A percentile compares a stretch with the other conserved stretches of the same genome.
Evolutionary conservation across 2,329 filamentous ascomycete genomes (phyloP).

Genomic region (Gnomoniopsis sp.): DNA sequence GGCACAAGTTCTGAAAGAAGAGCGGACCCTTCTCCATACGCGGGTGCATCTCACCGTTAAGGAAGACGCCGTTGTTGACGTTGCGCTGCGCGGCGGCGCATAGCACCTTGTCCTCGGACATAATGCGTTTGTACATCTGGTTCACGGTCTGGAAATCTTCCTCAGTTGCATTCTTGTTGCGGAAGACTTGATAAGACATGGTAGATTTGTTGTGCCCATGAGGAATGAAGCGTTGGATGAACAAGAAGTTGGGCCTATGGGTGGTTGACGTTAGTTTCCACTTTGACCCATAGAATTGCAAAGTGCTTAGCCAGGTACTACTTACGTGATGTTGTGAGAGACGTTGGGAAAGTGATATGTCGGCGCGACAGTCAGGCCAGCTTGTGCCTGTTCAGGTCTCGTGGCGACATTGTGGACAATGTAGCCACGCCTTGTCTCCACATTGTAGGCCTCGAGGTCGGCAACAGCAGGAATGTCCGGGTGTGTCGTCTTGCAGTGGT

Average conservation of each 20-base stretch:
- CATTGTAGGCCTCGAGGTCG: conserved; percentile 53
- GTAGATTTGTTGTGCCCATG: conserved; percentile 44
- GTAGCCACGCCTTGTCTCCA: conserved; percentile 44
- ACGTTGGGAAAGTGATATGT: conserved; percentile 51
- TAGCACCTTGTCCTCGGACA: conserved; percentile 62
- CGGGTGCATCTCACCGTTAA: conserved; percentile 62
- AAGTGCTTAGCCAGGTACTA: conserved; percentile 5
- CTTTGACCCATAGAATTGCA: conserved; percentile 8
- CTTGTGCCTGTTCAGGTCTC: conserved; percentile 43
- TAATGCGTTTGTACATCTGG: conserved; percentile 60
- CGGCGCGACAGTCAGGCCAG: conserved; percentile 41
- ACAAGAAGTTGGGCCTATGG: conserved; percentile 57
- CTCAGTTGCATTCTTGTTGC: conserved; percentile 57
- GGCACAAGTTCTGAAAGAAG: conserved; percentile 36
- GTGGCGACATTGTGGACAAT: conserved; percentile 49
- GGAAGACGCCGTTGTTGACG: conserved; percentile 57
- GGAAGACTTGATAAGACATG: conserved; percentile 63
- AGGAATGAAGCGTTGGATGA: conserved; percentile 61
- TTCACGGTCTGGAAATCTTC: conserved; percentile 55
- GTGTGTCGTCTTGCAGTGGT: conserved; percentile 59
- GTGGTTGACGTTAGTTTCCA: not conserved
- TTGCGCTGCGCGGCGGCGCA: conserved; percentile 59
- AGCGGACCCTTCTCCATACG: conserved; percentile 56
- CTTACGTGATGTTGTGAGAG: conserved; percentile 49
- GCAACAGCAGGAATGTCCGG: conserved; percentile 55